phyloP scores from a whole-genome alignment of 257 asterid species.

The Nicotiana noctiflora region DNA sequence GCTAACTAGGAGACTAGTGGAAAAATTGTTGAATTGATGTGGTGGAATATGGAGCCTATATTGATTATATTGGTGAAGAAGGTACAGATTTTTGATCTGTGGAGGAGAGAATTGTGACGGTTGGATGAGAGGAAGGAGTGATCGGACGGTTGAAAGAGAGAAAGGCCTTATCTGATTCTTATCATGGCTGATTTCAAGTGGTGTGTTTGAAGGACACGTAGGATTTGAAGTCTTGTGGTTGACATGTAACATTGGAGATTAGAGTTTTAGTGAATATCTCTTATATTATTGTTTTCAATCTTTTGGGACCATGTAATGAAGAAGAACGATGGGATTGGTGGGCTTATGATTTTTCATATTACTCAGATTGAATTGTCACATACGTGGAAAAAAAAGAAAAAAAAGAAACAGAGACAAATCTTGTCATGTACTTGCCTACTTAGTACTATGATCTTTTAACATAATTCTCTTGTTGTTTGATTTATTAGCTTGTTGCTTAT shows the following conservation, averaged over 20 bases:
- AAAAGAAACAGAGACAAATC: not conserved
- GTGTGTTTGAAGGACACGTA: constrained; percentile 22
- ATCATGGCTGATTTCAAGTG: constrained; percentile 42
- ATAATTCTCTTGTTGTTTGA: not conserved
- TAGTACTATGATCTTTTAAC: not conserved
- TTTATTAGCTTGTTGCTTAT: not conserved
- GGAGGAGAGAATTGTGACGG: constrained; percentile 21
- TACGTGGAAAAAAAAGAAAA: not conserved
- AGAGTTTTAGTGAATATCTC: constrained; percentile 4
- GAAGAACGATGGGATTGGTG: not conserved
- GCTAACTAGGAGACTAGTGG: not conserved
- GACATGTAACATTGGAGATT: not conserved
- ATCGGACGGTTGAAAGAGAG: constrained; percentile 40
- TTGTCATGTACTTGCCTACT: not conserved
- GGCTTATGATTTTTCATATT: not conserved
- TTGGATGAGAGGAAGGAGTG: constrained; percentile 37
- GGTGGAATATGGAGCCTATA: constrained; percentile 35
- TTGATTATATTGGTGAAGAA: constrained; percentile 13
- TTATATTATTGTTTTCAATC: not conserved
- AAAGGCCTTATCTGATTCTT: constrained; percentile 64
- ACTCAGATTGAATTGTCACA: not conserved
- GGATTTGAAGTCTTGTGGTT: constrained; percentile 33
- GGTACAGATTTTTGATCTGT: constrained; percentile 33
- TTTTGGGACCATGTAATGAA: constrained; percentile 1
- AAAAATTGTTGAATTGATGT: not conserved